Base-by-base conservation (phyloP, 2,329 filamentous ascomycete genomes). In the Camptophora hylomeconis region DNA sequence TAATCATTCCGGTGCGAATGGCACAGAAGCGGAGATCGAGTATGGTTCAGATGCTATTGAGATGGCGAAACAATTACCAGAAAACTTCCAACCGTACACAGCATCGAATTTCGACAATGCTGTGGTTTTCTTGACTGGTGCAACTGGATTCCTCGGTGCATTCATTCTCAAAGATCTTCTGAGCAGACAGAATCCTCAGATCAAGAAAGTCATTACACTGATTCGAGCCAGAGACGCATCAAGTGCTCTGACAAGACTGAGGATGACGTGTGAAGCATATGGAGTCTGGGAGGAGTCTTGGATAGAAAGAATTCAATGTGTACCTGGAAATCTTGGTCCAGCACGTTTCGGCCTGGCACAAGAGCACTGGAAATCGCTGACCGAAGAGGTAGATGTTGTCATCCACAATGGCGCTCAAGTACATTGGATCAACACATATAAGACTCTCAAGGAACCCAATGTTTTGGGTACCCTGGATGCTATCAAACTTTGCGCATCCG, bases 111-210 rank as follows among this genome's bases (percentile, higher is more conserved):
- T 48, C 16, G 41, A 41, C 5, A 49, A 49, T 20, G 55, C 62
- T 3, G 83, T 76, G 0, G 65, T 89, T 7, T 80, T 94, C 52
- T 58, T 94, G 4, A 94, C 86, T 3, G 84, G 87, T 23, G 83
- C 81, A 3, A 94, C 86, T 4, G 86, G 86, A 2, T 94, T 94
- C 61, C 56, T 94, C 12, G 86, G 86, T 16, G 69, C 80, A 0
- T 92, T 84, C 47, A 61, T 94, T 7, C 60, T 92, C 17, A 69
- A 69, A 31, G 81, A 92, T 31, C 55, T 93, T 1, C 63, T 94
- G 2, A 67, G 68, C 20, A 64, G 77, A 14, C 58, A 61, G 7
- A 57, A 57, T 10, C 66, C 59, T 11, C 53, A 58, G 11, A 59
- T 71, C 7, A 7, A 27, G 9, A 75, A 69, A 40, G 64, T 92